Conservation (phyloP, 345 rosid species). For the Eutrema japonicum region DNA sequence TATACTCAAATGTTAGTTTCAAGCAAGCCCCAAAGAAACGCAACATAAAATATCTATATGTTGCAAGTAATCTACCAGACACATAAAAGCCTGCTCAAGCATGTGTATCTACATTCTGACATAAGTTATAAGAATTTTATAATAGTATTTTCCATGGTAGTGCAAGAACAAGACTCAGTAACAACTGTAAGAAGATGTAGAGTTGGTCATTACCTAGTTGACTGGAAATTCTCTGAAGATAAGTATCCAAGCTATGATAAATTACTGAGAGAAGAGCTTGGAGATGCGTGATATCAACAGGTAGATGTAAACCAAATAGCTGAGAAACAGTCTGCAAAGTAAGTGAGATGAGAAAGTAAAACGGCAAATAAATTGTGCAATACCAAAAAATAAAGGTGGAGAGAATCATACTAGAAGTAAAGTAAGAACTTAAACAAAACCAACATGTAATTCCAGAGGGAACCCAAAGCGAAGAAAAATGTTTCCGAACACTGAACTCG, state of each 20-base stretch:
- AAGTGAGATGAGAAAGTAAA: conserved; percentile 27
- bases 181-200: conserved; percentile 23
- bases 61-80: conserved; percentile 14
- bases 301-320: conserved; percentile 83
- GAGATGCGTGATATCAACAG: conserved; percentile 85
- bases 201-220: conserved; percentile 68
- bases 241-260: conserved; percentile 86
- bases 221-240: conserved; percentile 64
- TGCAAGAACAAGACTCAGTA: conserved; percentile 17
- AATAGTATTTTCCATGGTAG: not conserved
- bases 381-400: conserved; percentile 23
- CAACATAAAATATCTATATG: not conserved
- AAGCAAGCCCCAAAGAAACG: conserved; percentile 19
- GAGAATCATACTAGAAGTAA: conserved; percentile 8
- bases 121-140: conserved; percentile 3
- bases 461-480: not conserved
- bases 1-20: not conserved
- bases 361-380: conserved; percentile 1
- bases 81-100: conserved; percentile 29
- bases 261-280: conserved; percentile 91
- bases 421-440: conserved; percentile 20
- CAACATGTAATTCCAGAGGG: conserved; percentile 18
- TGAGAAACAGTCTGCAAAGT: conserved; percentile 90
- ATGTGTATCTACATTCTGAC: conserved; percentile 13
- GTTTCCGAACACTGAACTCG: not conserved